Evolutionary conservation across 768 basidiomycete species (phyloP).

Genomic region (Kwoniella newhampshirensis): DNA sequence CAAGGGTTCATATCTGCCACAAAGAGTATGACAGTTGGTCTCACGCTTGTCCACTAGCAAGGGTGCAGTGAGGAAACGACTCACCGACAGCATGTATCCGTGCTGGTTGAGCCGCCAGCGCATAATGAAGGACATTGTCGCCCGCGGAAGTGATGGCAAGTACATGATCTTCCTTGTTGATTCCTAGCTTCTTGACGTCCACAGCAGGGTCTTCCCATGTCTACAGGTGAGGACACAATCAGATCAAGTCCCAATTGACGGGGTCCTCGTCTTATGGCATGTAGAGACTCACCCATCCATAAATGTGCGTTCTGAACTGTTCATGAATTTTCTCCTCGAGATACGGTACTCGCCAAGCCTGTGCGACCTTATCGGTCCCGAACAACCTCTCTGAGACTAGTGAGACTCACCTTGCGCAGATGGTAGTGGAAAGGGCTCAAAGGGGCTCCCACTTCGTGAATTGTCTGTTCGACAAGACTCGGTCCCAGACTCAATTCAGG

Average conservation of each 20-base stretch:
- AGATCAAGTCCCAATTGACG: too few relatives aligned
- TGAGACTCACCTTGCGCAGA: constrained; percentile 37
- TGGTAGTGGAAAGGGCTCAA: constrained; percentile 52
- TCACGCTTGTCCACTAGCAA: neutral
- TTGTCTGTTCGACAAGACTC: constrained; percentile 42
- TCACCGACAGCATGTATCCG: constrained; percentile 70
- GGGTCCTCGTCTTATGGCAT: neutral
- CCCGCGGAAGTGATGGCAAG: constrained; percentile 75
- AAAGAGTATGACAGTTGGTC: neutral
- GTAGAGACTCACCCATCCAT: constrained; percentile 43
- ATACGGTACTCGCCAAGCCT: constrained; percentile 67
- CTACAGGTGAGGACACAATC: constrained; percentile 15
- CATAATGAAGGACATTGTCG: constrained; percentile 78
- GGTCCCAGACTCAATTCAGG: constrained; percentile 38
- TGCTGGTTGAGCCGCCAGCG: constrained; percentile 64
- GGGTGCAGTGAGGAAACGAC: constrained; percentile 58
- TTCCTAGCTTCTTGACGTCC: constrained; percentile 65
- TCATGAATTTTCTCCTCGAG: constrained; percentile 69
- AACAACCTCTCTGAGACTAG: neutral
- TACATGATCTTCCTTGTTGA: constrained; percentile 65
- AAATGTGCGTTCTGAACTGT: constrained; percentile 57
- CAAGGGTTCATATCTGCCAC: constrained; percentile 51
- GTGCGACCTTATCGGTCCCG: neutral
- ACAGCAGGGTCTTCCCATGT: constrained; percentile 69
- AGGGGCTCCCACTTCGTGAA: constrained; percentile 46